Percentiles rank a stretch among this genome's conserved stretches.
phyloP scores from a whole-genome alignment of 108 stramenopile genomes.

The Hondaea fermentalgiana region DNA sequence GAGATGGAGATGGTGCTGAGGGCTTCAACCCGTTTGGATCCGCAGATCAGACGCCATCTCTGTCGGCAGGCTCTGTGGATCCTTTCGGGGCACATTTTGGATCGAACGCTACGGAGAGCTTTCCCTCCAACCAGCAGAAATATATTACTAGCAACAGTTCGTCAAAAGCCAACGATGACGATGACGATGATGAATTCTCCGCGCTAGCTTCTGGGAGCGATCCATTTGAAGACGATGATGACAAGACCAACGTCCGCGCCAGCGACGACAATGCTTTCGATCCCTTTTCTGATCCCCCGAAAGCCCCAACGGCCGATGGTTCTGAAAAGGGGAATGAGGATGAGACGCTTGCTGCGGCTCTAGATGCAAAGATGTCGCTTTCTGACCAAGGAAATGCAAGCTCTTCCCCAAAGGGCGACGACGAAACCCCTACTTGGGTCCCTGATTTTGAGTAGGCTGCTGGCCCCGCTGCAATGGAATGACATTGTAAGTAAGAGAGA shows the following conservation, averaged over 20 bases:
- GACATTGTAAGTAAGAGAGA: too few species aligned
- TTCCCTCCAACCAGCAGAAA: neutral
- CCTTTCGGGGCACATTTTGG: neutral
- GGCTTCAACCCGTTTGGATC: neutral
- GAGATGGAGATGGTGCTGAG: neutral
- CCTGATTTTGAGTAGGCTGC: too few species aligned
- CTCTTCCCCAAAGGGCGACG: too few species aligned
- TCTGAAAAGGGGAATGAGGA: neutral
- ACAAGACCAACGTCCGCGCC: neutral
- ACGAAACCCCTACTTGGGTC: too few species aligned
- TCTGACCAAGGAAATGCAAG: too few species aligned
- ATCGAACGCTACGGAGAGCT: neutral
- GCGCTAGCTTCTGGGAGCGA: neutral
- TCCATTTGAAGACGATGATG: neutral
- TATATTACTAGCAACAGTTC: neutral
- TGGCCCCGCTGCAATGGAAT: too few species aligned
- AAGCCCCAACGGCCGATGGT: neutral
- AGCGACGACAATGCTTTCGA: neutral
- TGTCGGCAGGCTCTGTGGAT: neutral
- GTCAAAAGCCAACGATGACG: neutral
- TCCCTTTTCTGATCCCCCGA: neutral
- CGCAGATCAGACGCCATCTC: neutral
- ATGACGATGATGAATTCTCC: neutral
- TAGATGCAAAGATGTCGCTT: neutral
- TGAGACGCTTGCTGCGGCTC: neutral